Evolutionary conservation across 768 basidiomycete genomes (phyloP), one percentile per base, ranked within the genome.

Genomic region (Mycena rosella): DNA sequence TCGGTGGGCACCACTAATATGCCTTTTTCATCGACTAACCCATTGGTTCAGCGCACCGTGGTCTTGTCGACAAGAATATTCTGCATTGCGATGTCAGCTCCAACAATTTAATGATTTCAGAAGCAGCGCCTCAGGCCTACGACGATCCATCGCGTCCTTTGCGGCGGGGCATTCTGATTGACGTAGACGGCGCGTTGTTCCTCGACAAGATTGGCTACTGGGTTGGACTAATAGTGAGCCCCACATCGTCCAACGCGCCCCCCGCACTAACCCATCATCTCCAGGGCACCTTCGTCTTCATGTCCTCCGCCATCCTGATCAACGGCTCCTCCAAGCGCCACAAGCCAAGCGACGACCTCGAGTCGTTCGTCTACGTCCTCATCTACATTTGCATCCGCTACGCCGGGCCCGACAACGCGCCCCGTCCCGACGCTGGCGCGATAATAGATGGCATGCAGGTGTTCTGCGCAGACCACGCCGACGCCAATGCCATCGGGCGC

Each of bases 101-200:
- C 63, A 65, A 52, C 56, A 65, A 65, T 36, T 27, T 65, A 30
- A 65, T 65, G 63, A 65, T 65, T 26, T 48, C 56, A 7, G 64
- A 64, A 26, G 20, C 29, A 6, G 48, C 17, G 27, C 7, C 44
- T 32, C 42, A 44, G 57, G n/a, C 30, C 5, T 2, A 3, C 24
- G 20, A n/a, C 18, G 42, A 44, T 20, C 8, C 20, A 3, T 5
- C 22, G 22, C 45, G 22, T 5, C 45, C 45, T 47, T 9, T 51
- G 20, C 40, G 64, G 20, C 30, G 24, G 13, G 63, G 63, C 17
- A 15, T 65, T 24, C 56, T 65, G 2, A 65, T 65, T n/a, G 63
- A 65, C 30, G 49, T 59, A 3, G 63, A 65, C 49, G 49, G 49
- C n/a, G 55, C 63, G 3, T n/a, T 42, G 29, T 14, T n/a, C 13